Base-by-base conservation (phyloP, 257 asterid species). In the Rauvolfia tetraphylla region DNA sequence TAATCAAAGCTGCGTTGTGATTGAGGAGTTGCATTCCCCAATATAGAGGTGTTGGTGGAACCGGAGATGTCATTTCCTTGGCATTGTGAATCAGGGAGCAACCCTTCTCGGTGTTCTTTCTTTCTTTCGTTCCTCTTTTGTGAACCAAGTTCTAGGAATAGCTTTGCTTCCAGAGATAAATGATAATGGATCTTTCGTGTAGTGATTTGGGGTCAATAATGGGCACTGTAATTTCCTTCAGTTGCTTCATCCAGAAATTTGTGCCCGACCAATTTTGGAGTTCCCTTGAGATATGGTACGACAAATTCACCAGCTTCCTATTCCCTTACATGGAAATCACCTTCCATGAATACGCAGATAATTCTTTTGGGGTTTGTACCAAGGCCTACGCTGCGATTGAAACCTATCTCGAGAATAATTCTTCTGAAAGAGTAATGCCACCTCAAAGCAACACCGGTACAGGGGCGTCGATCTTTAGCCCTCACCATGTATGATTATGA, bases 401-500 rank as follows among this genome's bases (percentile, higher is more conserved):
- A 18, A 39, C 74, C 5, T 80, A 76, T 73, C 80, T 80, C 8
- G 71, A 49, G 38, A 54, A 42, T 4, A 68, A 80, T 48, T 75
- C 80, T 20, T 39, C 79, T 51, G 20, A 36, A 8, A 68, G 70
- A 49, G 83, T 76, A 1, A 79, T n/a, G 38, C 29, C 27, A 61
- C 10, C 73, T 80, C n/a, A 75, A 75, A 44, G 83, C 79, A 22
- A 25, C 69, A 12, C 63, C 34, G 25, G 22, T 48, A 3, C 5
- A 20, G 3, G 79, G 71, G 38, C 22, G 65, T n/a, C 39, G 67
- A 22, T 41, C 77, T 23, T 41, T 75, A 41, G 80, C 59, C 14
- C 73, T 80, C 36, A 68, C 77, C 58, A 57, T 80, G 83, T 77
- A 46, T 41, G 71, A 75, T 42, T 39, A 62, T 56, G 80, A 81